Evolutionary conservation across 768 basidiomycete genomes (phyloP), one percentile per base, ranked within the genome.

Genomic region (Galerina marginata): DNA sequence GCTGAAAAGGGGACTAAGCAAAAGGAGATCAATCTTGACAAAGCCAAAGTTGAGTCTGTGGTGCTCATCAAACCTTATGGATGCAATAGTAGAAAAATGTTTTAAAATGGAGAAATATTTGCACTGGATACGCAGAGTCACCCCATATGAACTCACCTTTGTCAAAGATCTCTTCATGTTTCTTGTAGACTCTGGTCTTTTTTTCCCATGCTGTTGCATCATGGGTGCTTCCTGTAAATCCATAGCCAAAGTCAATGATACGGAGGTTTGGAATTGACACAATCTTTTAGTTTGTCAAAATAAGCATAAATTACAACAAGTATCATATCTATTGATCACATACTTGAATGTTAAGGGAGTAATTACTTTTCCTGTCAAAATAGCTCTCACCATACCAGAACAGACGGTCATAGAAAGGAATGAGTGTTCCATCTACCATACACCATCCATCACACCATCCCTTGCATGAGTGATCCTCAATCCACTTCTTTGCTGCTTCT

Each of bases 111-210:
- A 20, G 20, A 20, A 20, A 46, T 46, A 23, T 6, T 23, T 46
- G 11, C 39, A 77, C 70, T n/a, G 76, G 73, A 69, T 80, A 80
- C 38, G 79, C 74, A 5, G 74, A 76, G 54, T 80, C 77, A 23
- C 68, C 77, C 75, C 74, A 79, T 0, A 79, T 66, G 47, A 63
- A 80, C 53, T 79, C 77, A 43, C 58, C 59, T 0, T 68, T 67
- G 2, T 71, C 60, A 1, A 78, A 52, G 12, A 77, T 9, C 0
- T n/a, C 55, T 0, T 59, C 55, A 56, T 72, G 65, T 7, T 74
- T 50, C 15, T 55, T 20, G 33, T 53, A 64, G 9, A 69, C 46
- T 1, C 59, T 36, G 0, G 75, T 72, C 23, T 65, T 50, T 16
- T 63, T 20, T 20, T 20, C 51, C 55, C 61, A 78, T 6, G 69